A percentile compares a stretch with the other conserved stretches of the same genome.
These are phyloP conservation scores for Lactarius hatsudake DNA, from an alignment of 768 basidiomycete species.

Conservation along the genomic window DNA sequence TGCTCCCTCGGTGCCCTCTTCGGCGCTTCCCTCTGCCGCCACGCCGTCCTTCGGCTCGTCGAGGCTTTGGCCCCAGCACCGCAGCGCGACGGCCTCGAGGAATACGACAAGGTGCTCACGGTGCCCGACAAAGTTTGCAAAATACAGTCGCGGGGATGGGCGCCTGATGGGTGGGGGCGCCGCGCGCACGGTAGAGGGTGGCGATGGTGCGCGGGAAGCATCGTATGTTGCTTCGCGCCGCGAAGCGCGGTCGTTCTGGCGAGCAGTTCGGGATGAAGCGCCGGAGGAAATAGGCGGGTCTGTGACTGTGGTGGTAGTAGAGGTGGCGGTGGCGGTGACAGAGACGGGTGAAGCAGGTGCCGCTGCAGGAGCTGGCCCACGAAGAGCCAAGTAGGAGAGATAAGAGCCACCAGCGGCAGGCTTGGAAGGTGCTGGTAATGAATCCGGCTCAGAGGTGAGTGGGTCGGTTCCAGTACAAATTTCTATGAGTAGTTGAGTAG, in stretches of 20 bases:
- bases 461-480: slow-evolving; percentile 72
- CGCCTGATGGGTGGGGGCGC: slow-evolving; percentile 40
- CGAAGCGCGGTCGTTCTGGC: slow-evolving; percentile 29
- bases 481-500: slow-evolving; percentile 88
- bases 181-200: slow-evolving; percentile 30
- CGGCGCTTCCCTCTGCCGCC: slow-evolving; percentile 23
- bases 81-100: slow-evolving; percentile 78
- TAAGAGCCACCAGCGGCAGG: slow-evolving; percentile 54
- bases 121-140: slow-evolving; percentile 93
- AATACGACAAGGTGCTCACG: slow-evolving; percentile 79
- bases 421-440: slow-evolving; percentile 32
- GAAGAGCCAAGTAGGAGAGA: slow-evolving; percentile 76
- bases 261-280: slow-evolving; percentile 18
- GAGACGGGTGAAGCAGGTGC: slow-evolving; percentile 43
- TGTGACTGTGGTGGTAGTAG: slow-evolving; percentile 12
- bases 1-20: slow-evolving; percentile 39
- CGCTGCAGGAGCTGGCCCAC: slow-evolving; percentile 46
- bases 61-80: slow-evolving; percentile 77
- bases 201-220: slow-evolving; percentile 32
- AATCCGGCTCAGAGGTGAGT: slow-evolving; percentile 42
- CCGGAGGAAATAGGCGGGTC: slow-evolving; percentile 26
- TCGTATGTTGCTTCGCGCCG: slow-evolving; percentile 41
- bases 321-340: slow-evolving; percentile 35
- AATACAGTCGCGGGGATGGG: slow-evolving; percentile 84
- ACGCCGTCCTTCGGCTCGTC: slow-evolving; percentile 36